Percentiles rank a stretch among this genome's conserved stretches.
Conservation (phyloP, 2,329 filamentous ascomycete species). For the Alternaria sp. region DNA sequence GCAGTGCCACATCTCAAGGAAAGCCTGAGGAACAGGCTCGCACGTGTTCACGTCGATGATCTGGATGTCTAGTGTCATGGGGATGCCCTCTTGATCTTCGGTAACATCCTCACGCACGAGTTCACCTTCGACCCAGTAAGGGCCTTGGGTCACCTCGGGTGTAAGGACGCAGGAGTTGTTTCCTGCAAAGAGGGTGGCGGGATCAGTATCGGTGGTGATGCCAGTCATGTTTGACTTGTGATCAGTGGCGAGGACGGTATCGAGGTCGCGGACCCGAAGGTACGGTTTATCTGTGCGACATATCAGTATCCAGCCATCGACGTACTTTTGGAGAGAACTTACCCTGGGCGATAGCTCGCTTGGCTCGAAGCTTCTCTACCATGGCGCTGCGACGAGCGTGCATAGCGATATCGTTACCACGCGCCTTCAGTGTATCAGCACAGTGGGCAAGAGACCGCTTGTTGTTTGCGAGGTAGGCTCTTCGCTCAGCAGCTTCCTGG, state of each 20-base stretch:
- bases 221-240: slow-evolving; percentile 40
- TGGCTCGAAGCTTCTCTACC: slow-evolving; percentile 49
- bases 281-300: slow-evolving; percentile 28
- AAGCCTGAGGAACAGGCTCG: slow-evolving; percentile 56
- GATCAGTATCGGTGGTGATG: slow-evolving; percentile 35
- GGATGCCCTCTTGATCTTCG: slow-evolving; percentile 57
- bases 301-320: slow-evolving; percentile 9
- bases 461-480: slow-evolving; percentile 42
- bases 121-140: slow-evolving; percentile 57
- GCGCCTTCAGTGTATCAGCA: slow-evolving; percentile 47
- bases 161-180: slow-evolving; percentile 46
- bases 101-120: slow-evolving; percentile 57
- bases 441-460: slow-evolving; percentile 52
- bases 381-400: slow-evolving; percentile 51
- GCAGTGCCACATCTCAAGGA: slow-evolving; percentile 62
- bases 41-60: slow-evolving; percentile 63
- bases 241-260: slow-evolving; percentile 34
- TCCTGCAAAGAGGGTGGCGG: slow-evolving; percentile 35
- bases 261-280: slow-evolving; percentile 36
- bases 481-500: slow-evolving; percentile 45
- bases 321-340: not conserved
- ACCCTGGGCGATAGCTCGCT: slow-evolving; percentile 39
- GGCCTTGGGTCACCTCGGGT: slow-evolving; percentile 42
- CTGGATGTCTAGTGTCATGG: slow-evolving; percentile 59
- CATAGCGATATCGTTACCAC: slow-evolving; percentile 50